A percentile compares a stretch with the other conserved stretches of the same genome.
Conservation (phyloP, 768 basidiomycete genomes). For the Agrocybe pediades region DNA sequence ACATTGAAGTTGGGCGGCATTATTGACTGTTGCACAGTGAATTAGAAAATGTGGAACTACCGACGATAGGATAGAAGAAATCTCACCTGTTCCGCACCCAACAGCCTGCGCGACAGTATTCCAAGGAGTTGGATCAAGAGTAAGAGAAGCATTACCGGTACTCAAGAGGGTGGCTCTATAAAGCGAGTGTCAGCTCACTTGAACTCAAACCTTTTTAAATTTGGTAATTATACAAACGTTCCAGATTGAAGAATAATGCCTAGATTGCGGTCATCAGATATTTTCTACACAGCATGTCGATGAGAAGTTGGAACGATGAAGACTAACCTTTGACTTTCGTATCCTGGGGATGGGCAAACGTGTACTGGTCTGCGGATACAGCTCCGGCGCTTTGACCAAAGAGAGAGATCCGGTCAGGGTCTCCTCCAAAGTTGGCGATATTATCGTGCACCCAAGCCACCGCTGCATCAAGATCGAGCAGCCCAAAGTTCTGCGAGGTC, state of each 20-base stretch:
- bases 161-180: neutral
- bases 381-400: slow-evolving; percentile 40
- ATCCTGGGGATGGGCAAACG: slow-evolving; percentile 34
- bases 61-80: neutral
- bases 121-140: slow-evolving; percentile 26
- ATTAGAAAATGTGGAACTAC: neutral
- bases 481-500: slow-evolving; percentile 33
- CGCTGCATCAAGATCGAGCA: slow-evolving; percentile 37
- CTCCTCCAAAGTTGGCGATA: slow-evolving; percentile 44
- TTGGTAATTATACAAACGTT: slow-evolving; percentile 22
- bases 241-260: slow-evolving; percentile 40
- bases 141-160: neutral
- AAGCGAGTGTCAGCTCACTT: neutral
- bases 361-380: slow-evolving; percentile 32
- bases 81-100: slow-evolving; percentile 33
- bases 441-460: slow-evolving; percentile 49
- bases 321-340: slow-evolving; percentile 29
- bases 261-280: slow-evolving; percentile 5
- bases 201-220: neutral
- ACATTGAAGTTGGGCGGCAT: slow-evolving; percentile 31
- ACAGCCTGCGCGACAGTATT: slow-evolving; percentile 29
- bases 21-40: slow-evolving; percentile 12
- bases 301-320: neutral
- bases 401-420: slow-evolving; percentile 35
- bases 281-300: neutral